Percentiles rank a stretch among this genome's conserved stretches.
Conservation (phyloP, 1,284 basidiomycete species). For the Cutaneotrichosporon mucoides region DNA sequence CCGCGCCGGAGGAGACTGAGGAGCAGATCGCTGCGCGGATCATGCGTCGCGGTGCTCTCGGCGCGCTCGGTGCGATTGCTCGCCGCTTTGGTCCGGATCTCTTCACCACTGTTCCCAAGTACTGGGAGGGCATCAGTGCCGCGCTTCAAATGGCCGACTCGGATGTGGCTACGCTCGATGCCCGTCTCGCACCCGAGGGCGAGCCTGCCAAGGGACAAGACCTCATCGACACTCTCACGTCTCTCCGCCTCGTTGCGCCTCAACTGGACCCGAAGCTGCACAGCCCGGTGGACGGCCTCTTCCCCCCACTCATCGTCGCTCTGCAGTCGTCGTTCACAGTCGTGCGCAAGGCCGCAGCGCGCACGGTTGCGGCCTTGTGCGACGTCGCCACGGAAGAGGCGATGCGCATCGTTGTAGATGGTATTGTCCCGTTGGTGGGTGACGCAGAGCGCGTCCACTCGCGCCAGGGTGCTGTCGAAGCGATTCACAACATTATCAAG, state of each 20-base stretch:
- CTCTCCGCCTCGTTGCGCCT: conserved; percentile 76
- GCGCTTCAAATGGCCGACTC: conserved; percentile 52
- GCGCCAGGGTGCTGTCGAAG: conserved; percentile 84
- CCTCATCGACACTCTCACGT: conserved; percentile 87
- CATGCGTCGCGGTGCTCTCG: conserved; percentile 72
- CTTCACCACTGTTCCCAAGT: conserved; percentile 74
- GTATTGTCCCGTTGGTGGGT: conserved; percentile 76
- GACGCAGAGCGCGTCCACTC: conserved; percentile 74
- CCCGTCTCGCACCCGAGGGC: conserved; percentile 35
- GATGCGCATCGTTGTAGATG: conserved; percentile 83
- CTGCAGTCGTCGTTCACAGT: conserved; percentile 82
- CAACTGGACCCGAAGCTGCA: conserved; percentile 69
- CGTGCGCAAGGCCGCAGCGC: conserved; percentile 79
- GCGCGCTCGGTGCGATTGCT: conserved; percentile 78
- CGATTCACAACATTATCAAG: conserved; percentile 91
- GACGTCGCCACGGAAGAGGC: conserved; percentile 76
- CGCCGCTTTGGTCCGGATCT: conserved; percentile 68
- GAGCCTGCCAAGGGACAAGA: conserved; percentile 67
- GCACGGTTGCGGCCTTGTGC: conserved; percentile 82
- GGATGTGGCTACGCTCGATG: conserved; percentile 4
- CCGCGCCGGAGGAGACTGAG: conserved; percentile 41
- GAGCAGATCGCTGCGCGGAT: conserved; percentile 55
- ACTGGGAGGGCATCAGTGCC: conserved; percentile 90
- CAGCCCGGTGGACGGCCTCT: conserved; percentile 62
- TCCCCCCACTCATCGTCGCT: conserved; percentile 71